Base-by-base conservation (phyloP, 805 yeast genomes). In the Pichia scutulata region DNA sequence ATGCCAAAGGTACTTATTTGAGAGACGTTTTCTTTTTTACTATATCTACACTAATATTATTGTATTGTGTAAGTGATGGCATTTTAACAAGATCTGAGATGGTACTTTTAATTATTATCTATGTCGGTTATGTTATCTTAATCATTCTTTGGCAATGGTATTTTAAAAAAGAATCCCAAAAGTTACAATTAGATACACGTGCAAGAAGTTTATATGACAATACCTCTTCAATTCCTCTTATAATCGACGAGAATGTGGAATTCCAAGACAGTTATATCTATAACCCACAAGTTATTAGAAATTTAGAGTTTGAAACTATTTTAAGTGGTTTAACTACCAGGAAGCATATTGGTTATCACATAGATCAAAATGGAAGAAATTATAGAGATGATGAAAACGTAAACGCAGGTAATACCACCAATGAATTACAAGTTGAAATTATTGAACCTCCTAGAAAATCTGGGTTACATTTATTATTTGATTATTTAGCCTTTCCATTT, bases 1-100 rank as follows among this genome's bases (percentile, higher is more conserved):
- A 70, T 51, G 61, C 64, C 12, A 70, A 73, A 52, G 52, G 61
- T 10, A 64, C 68, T 14, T 87, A 86, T 60, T 16, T 82, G 1
- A 70, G 92, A 55, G 97, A 93, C 61, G 60, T 80, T 0, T 51
- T 63, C 0, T 80, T 86, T 60, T 84, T 89, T 58, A 60, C 77
- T 1, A 55, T 72, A 0, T 73, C 89, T 2, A 67, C 81, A 2
- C 28, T 73, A 0, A 55, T 84, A 16, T 64, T 86, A 0, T 57
- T 82, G 14, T 52, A 65, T 5, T 72, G 81, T 45, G 63, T 86
- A 3, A 49, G 69, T 2, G 80, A 77, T 60, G 84, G 84, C 0
- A 65, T 66, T 10, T 64, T 93, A 10, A 70, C 75, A 41, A 60
- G 74, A 14, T 57, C 70, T 64, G 83, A 81, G 56, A 82, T 93